A percentile compares a stretch with the other conserved stretches of the same genome.
Conservation (phyloP, 805 yeast species). For the Lipomyces japonicus region DNA sequence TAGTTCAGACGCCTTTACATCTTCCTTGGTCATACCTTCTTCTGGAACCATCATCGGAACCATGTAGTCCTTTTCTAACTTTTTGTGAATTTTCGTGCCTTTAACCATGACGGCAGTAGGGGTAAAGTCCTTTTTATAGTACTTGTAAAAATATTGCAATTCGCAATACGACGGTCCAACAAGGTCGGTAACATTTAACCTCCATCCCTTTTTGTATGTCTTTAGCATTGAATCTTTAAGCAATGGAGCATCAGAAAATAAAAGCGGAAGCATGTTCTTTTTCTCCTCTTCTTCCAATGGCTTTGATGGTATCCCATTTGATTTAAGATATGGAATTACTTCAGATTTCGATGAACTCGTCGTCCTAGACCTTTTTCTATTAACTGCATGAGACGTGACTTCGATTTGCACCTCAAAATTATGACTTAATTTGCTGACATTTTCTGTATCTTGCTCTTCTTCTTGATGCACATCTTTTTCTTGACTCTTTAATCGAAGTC, state of each 20-base stretch:
- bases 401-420: not conserved
- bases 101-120: constrained; percentile 15
- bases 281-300: constrained; percentile 1
- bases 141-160: constrained; percentile 22
- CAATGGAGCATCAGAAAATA: constrained; percentile 14
- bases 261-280: constrained; percentile 14
- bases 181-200: constrained; percentile 17
- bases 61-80: constrained; percentile 12
- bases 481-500: not conserved
- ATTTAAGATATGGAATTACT: not conserved
- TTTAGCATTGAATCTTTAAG: constrained; percentile 12
- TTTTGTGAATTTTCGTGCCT: constrained; percentile 22
- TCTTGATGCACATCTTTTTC: not conserved
- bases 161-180: constrained; percentile 28
- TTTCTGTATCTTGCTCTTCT: not conserved
- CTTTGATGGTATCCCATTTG: constrained; percentile 6
- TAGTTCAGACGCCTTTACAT: constrained; percentile 12
- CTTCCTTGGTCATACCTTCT: constrained; percentile 12
- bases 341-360: not conserved
- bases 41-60: not conserved
- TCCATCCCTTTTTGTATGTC: constrained; percentile 13
- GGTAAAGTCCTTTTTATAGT: constrained; percentile 9
- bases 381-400: not conserved
- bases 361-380: not conserved
- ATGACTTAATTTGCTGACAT: not conserved